These are phyloP conservation scores for Kodamaea restingae DNA, from an alignment of 805 yeast genomes.

Conservation along the genomic window DNA sequence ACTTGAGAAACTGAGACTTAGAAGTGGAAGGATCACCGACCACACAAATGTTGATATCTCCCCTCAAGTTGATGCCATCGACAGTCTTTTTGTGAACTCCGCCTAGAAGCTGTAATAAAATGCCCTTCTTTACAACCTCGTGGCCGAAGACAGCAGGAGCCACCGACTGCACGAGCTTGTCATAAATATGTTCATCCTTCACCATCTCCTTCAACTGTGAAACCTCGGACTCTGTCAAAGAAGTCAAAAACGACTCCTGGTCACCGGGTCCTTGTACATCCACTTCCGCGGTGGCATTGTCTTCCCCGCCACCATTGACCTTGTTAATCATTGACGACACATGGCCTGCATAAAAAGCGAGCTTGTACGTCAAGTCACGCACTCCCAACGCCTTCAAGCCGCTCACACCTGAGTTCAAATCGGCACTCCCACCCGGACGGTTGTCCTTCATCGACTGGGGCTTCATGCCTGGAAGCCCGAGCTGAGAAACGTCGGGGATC, in stretches of 20 bases:
- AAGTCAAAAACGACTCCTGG: slow-evolving; percentile 75
- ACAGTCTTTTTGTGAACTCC: slow-evolving; percentile 94
- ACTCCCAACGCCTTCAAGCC: slow-evolving; percentile 91
- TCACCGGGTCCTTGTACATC: slow-evolving; percentile 54
- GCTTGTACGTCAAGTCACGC: slow-evolving; percentile 85
- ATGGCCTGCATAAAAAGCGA: slow-evolving; percentile 90
- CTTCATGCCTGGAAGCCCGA: slow-evolving; percentile 92
- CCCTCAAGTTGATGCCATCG: slow-evolving; percentile 92
- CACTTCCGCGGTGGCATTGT: slow-evolving; percentile 18
- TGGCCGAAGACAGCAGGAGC: slow-evolving; percentile 98
- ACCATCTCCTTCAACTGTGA: slow-evolving; percentile 87
- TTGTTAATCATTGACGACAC: slow-evolving; percentile 60
- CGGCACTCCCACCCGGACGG: slow-evolving; percentile 56
- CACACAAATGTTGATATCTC: slow-evolving; percentile 92
- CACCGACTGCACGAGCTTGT: slow-evolving; percentile 78
- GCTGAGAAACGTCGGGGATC: slow-evolving; percentile 88
- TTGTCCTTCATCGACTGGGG: slow-evolving; percentile 74
- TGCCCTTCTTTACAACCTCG: slow-evolving; percentile 88
- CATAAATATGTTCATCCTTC: slow-evolving; percentile 78
- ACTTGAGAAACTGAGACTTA: slow-evolving; percentile 91
- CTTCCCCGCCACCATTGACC: slow-evolving; percentile 14
- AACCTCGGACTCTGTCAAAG: slow-evolving; percentile 77
- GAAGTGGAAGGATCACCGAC: slow-evolving; percentile 99
- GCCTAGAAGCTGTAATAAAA: slow-evolving; percentile 81
- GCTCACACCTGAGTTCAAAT: slow-evolving; percentile 77